Percentiles rank a stretch among this genome's conserved stretches.
Conservation (phyloP, 2,329 filamentous ascomycete species). For the Sporothrix curviconia region DNA sequence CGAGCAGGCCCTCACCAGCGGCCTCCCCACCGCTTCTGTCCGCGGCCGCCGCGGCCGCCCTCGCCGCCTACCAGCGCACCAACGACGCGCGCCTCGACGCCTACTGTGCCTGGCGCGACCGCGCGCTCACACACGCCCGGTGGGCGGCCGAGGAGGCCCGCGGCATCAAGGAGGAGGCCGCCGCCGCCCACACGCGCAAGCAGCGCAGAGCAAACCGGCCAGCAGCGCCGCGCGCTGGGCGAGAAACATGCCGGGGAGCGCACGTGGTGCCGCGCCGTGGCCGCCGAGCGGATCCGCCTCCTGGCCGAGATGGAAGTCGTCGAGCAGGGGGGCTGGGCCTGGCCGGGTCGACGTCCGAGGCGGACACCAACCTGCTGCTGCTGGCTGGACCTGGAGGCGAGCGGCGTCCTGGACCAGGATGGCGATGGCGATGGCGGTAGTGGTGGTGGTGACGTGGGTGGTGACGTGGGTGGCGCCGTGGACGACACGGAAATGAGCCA, state of each 20-base stretch:
- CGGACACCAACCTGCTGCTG: constrained; percentile 14
- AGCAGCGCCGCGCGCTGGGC: constrained; percentile 28
- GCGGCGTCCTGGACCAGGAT: constrained; percentile 34
- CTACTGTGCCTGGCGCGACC: constrained; percentile 34
- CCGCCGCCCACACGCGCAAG: constrained; percentile 28
- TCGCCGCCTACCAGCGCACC: constrained; percentile 27
- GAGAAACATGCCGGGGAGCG: constrained; percentile 37
- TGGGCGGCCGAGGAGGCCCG: constrained; percentile 34
- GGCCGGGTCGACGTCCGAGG: constrained; percentile 30
- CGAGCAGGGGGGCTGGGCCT: constrained; percentile 27
- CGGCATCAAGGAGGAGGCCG: constrained; percentile 35
- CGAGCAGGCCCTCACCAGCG: constrained; percentile 24
- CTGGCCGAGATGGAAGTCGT: constrained; percentile 35
- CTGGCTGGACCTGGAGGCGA: constrained; percentile 14
- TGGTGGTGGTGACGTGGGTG: no score
- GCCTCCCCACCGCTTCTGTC: constrained; percentile 12
- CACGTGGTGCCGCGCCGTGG: constrained; percentile 40
- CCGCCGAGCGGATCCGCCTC: constrained; percentile 37
- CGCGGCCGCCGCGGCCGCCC: constrained; percentile 27
- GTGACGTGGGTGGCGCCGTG: not conserved
- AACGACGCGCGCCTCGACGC: constrained; percentile 36
- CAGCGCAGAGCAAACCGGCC: constrained; percentile 19
- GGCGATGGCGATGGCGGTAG: constrained; percentile 23
- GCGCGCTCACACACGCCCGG: constrained; percentile 33
- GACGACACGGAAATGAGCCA: constrained; percentile 37